Base-by-base conservation (phyloP, 208 protist species). In the Trypanosoma conorhini region DNA sequence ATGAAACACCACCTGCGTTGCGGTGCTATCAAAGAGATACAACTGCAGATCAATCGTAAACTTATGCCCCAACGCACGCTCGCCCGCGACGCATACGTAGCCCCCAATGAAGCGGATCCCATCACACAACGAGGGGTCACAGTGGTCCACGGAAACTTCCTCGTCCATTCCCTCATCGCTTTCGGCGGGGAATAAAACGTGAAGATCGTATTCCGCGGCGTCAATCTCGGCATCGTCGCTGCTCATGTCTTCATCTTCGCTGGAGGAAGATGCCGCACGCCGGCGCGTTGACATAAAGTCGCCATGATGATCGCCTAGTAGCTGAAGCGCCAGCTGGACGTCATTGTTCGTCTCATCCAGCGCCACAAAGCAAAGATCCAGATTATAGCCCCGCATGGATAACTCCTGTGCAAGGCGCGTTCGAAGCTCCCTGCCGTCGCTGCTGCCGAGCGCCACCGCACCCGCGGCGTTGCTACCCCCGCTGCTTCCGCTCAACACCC, bases 41-140 rank as follows among this genome's bases (percentile, higher is more conserved):
- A 97, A 28, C 44, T 77, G 26, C 9, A 93, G 33, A 62, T 96
- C 84, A 48, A 96, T 62, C 28, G 89, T 95, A 79, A 91, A 96
- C 52, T 81, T 84, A 17, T 81, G 62, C 12, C 83, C 81, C 4
- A 88, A 55, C 15, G 83, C 54, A 0, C 62, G 72, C 51, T 65
- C 74, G 19, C 73, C 55, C 12, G 76, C 69, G 33, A 96, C 62
- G 30, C 81, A 82, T 31, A 91, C 65, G 58, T 81, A 96, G 50
- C 92, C 87, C 7, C 77, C 65, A 52, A 89, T 76, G 71, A 93
- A 93, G 62, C 85, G 85, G 55, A 96, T 81, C 10, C 82, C 80
- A 58, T 91, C 81, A 38, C 54, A 72, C n/a, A 77, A 42, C 26
- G 65, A 26, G 9, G 50, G 58, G 50, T 77, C 66, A 33, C 50